phyloP scores from a whole-genome alignment of 2,329 filamentous ascomycete genomes.

The Xylogone sp. region DNA sequence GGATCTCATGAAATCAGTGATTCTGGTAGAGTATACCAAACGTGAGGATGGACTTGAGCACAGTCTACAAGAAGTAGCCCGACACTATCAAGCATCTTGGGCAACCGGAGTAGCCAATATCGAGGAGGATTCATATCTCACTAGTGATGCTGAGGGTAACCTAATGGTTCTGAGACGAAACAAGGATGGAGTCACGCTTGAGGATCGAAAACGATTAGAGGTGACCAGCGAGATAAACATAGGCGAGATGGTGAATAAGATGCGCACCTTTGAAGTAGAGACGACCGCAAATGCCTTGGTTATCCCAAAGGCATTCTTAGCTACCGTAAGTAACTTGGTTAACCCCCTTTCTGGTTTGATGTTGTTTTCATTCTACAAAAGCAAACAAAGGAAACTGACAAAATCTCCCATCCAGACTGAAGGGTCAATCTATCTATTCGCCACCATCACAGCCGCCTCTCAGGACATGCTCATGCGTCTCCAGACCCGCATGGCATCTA shows the following conservation, averaged over 20 bases:
- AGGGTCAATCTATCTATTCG: slow-evolving; percentile 87
- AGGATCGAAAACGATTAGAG: slow-evolving; percentile 68
- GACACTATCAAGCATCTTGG: slow-evolving; percentile 82
- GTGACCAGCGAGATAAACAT: slow-evolving; percentile 78
- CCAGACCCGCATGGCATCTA: slow-evolving; percentile 65
- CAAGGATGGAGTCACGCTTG: slow-evolving; percentile 63
- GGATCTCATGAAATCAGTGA: slow-evolving; percentile 91
- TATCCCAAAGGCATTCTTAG: slow-evolving; percentile 79
- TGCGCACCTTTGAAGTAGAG: slow-evolving; percentile 68
- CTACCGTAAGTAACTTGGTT: slow-evolving; percentile 80
- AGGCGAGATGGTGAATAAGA: slow-evolving; percentile 91
- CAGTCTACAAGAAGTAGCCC: slow-evolving; percentile 67
- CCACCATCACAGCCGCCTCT: slow-evolving; percentile 66
- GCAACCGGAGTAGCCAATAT: slow-evolving; percentile 73
- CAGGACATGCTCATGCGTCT: slow-evolving; percentile 81
- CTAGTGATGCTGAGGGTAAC: slow-evolving; percentile 85
- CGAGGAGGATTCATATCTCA: slow-evolving; percentile 70
- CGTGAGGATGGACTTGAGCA: slow-evolving; percentile 54
- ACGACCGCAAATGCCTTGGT: slow-evolving; percentile 63
- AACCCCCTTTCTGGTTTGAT: not conserved
- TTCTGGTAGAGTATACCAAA: slow-evolving; percentile 68
- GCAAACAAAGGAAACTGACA: slow-evolving; percentile 9
- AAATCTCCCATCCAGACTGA: slow-evolving; percentile 60
- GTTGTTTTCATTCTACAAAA: not conserved
- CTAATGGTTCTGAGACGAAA: slow-evolving; percentile 77